These are phyloP conservation scores for Juncus effusus DNA, from an alignment of 176 grass and related monocot species.

Conservation along the genomic window DNA sequence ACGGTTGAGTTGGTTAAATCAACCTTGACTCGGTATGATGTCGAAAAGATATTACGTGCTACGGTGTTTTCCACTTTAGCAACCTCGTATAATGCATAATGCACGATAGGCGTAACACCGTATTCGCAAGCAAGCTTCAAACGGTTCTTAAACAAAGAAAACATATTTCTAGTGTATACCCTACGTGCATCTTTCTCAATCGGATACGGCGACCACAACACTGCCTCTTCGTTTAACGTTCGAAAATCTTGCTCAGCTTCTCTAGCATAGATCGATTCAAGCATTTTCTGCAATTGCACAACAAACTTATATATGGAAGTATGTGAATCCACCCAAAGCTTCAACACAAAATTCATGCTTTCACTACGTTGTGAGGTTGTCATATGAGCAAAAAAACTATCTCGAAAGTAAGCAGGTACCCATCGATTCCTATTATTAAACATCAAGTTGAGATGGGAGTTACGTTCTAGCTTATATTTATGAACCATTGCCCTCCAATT, in stretches of 20 bases:
- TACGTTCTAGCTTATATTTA: background rate
- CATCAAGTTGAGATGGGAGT: background rate
- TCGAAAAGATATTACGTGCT: background rate
- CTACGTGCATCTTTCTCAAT: background rate
- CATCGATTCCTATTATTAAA: background rate
- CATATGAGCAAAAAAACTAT: constrained; percentile 8
- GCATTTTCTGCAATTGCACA: background rate
- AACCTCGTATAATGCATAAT: background rate
- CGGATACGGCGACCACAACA: background rate
- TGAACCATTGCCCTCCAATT: constrained; percentile 15
- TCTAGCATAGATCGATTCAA: background rate
- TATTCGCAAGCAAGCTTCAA: background rate
- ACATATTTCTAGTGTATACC: background rate
- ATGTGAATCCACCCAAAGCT: background rate
- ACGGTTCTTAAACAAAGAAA: background rate
- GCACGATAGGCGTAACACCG: background rate
- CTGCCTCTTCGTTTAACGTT: background rate
- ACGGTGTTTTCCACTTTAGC: background rate
- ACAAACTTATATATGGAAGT: no score
- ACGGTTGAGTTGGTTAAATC: background rate
- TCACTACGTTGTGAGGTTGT: constrained; percentile 6
- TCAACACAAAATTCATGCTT: constrained; percentile 8
- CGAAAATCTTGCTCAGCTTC: background rate
- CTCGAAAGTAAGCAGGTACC: constrained; percentile 14
- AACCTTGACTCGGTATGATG: background rate